Evolutionary conservation across 225 moss, liverwort and hornwort species (phyloP), one percentile per base, ranked within the genome.

Genomic region (Pseudisothecium myosuroides): DNA sequence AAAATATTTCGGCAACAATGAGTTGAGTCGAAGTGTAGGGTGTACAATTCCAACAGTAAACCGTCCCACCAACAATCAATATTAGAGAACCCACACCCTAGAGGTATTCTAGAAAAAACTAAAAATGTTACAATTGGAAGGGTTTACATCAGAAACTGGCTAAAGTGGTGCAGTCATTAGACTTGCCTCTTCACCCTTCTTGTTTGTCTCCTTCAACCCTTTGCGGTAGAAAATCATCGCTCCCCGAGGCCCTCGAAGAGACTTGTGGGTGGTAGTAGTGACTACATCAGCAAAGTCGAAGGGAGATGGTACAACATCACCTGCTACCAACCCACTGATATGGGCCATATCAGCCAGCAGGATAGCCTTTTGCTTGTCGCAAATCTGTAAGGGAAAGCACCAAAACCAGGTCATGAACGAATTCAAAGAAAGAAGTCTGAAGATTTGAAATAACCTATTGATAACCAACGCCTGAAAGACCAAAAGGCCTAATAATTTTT

Each of bases 331-430:
- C n/a, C 98, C 98, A 94, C 98, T 98, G 81, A 96, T 99, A 83
- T 99, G 99, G 52, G 99, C 99, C 99, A 99, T 99, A 91, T 99
- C 99, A 11, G 97, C 99, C 45, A 99, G 93, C 61, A 99, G 88
- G 65, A 99, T 91, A 58, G 97, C 93, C 86, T 99, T 99, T 50
- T 96, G 96, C 95, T 97, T 97, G 90, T 97, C 96, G 79, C 94
- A 95, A 76, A 99, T 93, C 99, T 99, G 92, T 68, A 89, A 22
- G 15, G 27, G n/a, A 54, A 85, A 68, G 50, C 50, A 84, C 45
- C 72, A 63, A 39, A 59, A 49, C 31, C 36, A 68, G 60, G 59
- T 89, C 85, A 78, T 36, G 75, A 29, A 76, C 22, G 15, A 84
- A 84, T 21, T 52, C 68, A 55, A 84, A 39, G 55, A 18, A 84